Base-by-base conservation (phyloP, 1,139 yeast species). In the Candida sp. region DNA sequence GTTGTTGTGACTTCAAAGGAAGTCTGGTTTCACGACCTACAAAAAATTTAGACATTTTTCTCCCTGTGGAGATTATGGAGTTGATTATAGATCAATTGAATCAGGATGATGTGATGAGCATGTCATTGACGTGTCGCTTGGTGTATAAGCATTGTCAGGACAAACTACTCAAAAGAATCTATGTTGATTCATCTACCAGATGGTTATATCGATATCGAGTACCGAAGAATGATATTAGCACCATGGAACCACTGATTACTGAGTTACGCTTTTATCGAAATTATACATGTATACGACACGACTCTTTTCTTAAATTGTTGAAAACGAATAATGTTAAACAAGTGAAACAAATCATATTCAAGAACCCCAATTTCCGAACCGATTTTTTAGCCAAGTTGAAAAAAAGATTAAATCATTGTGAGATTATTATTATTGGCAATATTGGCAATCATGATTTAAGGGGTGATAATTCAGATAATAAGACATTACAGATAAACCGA, bases 1-100 rank as follows among this genome's bases (percentile, higher is more conserved):
- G 19, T 5, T 11, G 19, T 32, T 32, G 19, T 32, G 19, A 11
- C 6, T 11, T 32, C 11, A n/a, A 32, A 32, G 11, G 6, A 6
- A 12, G 34, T 32, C 11, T 32, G 34, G 12, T 9, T 12, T 32
- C 19, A 12, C 34, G n/a, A 11, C 12, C 19, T 11, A 12, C 19
- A 6, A 11, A 32, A 12, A 32, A 12, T 11, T 11, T 32, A 6
- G 7, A 6, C 7, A 32, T 12, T n/a, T 9, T 32, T 21, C 12
- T 37, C n/a, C 39, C 39, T 8, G 5, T 37, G 5, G 39, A 37
- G 33, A 27, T 37, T 21, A 9, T 37, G 22, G 25, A 27, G 8
- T 15, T 19, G 4, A 19, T 37, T 19, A 19, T 37, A 7, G 39
- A 37, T 27, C 30, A 27, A 19, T 12, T 21, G 12, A 30, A 27